Percentiles rank a stretch among this genome's conserved stretches.
phyloP scores from a whole-genome alignment of 1,284 basidiomycete genomes.

The Earliella scabrosa region DNA sequence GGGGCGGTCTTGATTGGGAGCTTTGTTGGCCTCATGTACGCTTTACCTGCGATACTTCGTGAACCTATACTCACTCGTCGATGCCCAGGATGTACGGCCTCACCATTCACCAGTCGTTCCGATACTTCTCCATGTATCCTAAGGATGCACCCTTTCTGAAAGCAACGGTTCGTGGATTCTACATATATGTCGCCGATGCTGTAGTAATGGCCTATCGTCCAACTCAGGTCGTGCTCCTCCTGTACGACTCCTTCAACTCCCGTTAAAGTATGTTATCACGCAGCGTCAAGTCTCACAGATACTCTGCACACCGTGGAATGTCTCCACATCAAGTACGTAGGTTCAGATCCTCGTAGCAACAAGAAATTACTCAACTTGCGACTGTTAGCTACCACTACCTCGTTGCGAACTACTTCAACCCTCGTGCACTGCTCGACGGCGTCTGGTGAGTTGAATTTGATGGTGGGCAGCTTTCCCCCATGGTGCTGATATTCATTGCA shows the following conservation, averaged over 20 bases:
- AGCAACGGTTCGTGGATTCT: not conserved
- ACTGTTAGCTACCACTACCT: not conserved
- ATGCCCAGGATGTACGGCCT: not conserved
- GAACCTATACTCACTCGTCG: not conserved
- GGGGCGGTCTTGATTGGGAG: not conserved
- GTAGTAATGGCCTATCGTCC: not conserved
- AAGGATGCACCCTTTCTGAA: not conserved
- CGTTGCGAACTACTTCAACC: not conserved
- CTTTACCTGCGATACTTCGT: not conserved
- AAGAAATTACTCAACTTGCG: too few species aligned
- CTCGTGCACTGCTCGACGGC: not conserved
- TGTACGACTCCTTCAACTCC: not conserved
- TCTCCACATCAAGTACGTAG: not conserved
- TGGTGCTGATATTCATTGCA: too few species aligned
- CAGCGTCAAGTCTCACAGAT: not conserved
- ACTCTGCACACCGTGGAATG: not conserved
- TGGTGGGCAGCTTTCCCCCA: too few species aligned
- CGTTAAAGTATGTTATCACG: not conserved
- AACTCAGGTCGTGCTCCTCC: not conserved
- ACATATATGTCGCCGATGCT: too few species aligned
- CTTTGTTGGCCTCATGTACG: not conserved
- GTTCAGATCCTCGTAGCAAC: not conserved
- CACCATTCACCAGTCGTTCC: not conserved
- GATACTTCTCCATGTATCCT: not conserved
- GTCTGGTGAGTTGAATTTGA: too few species aligned